These are phyloP conservation scores for Fraxinus paxiana DNA, from an alignment of 305 asterid genomes.

Conservation along the genomic window DNA sequence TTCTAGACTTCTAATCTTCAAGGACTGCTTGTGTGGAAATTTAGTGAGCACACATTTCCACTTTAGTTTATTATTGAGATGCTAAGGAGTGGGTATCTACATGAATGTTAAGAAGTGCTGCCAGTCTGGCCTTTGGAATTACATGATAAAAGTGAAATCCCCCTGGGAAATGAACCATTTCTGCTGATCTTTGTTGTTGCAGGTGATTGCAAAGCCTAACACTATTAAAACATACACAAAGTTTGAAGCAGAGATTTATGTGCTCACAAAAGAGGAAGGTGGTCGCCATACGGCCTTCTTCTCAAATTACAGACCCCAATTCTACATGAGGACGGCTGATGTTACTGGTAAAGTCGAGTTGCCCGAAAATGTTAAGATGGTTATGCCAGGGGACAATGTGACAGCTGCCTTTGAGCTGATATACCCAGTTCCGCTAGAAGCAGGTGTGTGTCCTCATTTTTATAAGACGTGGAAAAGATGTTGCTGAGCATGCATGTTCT, in stretches of 20 bases:
- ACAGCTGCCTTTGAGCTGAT: conserved; percentile 88
- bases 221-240: conserved; percentile 76
- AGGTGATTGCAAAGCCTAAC: conserved; percentile 95
- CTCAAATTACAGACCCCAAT: conserved; percentile 92
- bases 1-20: conserved; percentile 4
- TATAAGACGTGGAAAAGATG: background rate
- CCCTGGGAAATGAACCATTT: background rate
- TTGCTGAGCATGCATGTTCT: background rate
- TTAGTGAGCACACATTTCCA: background rate
- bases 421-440: conserved; percentile 80
- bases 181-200: conserved; percentile 13
- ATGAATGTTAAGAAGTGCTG: background rate
- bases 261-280: conserved; percentile 96
- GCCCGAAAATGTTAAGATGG: conserved; percentile 98
- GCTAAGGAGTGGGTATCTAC: background rate
- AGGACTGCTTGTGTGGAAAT: background rate
- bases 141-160: background rate
- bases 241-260: conserved; percentile 97
- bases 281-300: conserved; percentile 98
- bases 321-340: conserved; percentile 96
- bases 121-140: background rate
- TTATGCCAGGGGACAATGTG: conserved; percentile 99
- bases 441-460: conserved; percentile 43
- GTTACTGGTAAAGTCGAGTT: conserved; percentile 92
- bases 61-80: background rate